phyloP scores from a whole-genome alignment of 1,284 basidiomycete genomes.

The Pseudozyma thailandica region DNA sequence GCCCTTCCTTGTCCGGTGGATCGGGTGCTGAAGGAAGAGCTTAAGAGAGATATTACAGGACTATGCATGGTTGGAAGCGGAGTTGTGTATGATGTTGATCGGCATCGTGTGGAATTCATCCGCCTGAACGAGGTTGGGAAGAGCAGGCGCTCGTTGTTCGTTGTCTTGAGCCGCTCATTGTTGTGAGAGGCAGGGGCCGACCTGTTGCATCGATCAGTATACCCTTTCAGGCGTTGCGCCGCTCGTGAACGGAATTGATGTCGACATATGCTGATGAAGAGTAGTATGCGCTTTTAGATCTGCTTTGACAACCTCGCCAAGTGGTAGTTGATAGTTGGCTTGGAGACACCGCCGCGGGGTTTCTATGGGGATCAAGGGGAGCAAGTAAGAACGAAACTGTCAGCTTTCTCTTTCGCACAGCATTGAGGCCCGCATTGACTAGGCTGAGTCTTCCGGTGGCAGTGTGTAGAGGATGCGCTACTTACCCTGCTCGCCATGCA shows the following conservation, averaged over 20 bases:
- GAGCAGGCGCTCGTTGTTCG: no score
- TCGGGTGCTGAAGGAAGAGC: background rate
- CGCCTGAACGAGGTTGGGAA: no score
- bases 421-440: no score
- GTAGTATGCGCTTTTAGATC: conserved; percentile 25
- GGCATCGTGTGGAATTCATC: no score
- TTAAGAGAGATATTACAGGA: conserved; percentile 10
- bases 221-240: background rate
- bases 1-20: conserved; percentile 1
- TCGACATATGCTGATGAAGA: background rate
- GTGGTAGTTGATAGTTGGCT: conserved; percentile 67
- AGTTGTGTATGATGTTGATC: background rate
- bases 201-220: no score
- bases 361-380: conserved; percentile 16
- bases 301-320: conserved; percentile 64
- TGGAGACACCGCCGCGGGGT: conserved; percentile 39
- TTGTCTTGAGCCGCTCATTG: no score
- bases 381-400: background rate
- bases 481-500: conserved; percentile 89
- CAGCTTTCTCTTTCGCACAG: background rate
- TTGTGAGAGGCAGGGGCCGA: no score
- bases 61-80: background rate
- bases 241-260: background rate
- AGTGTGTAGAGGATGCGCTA: conserved; percentile 45
- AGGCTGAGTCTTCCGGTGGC: background rate